These are phyloP conservation scores for Fusarium abutilonis DNA, from an alignment of 2,329 filamentous ascomycete species.

Conservation along the genomic window DNA sequence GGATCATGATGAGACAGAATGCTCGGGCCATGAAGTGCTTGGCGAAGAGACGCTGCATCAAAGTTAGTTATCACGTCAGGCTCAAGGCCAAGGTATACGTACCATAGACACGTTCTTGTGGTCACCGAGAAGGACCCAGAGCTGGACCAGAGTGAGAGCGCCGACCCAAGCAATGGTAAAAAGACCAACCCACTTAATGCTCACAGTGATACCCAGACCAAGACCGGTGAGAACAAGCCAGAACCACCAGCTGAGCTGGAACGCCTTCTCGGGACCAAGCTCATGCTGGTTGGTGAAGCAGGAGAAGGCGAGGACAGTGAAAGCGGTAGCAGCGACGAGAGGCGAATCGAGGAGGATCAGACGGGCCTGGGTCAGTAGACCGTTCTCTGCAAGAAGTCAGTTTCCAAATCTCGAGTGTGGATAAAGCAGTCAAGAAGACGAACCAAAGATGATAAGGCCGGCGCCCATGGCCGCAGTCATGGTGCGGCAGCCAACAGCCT, in stretches of 20 bases:
- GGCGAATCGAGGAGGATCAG: conserved; percentile 96
- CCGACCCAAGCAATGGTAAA: conserved; percentile 99
- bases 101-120: conserved; percentile 82
- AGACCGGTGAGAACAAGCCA: conserved; percentile 91
- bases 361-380: conserved; percentile 91
- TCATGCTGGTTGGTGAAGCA: conserved; percentile 98
- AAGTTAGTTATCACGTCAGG: conserved; percentile 24
- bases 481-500: conserved; percentile 88
- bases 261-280: conserved; percentile 87
- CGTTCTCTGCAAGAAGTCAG: conserved; percentile 76
- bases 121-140: conserved; percentile 95
- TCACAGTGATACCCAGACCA: conserved; percentile 86
- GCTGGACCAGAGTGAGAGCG: conserved; percentile 85
- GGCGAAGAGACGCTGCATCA: conserved; percentile 75
- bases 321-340: conserved; percentile 89
- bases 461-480: conserved; percentile 85
- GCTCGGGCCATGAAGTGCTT: conserved; percentile 93
- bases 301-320: conserved; percentile 88
- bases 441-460: conserved; percentile 89
- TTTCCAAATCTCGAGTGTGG: neutral
- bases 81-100: conserved; percentile 43
- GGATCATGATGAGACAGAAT: conserved; percentile 92
- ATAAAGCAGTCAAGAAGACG: conserved; percentile 48
- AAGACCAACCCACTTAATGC: conserved; percentile 98
- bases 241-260: conserved; percentile 95